Conservation (phyloP, 805 yeast species). For the Dipodascopsis uninucleata region DNA sequence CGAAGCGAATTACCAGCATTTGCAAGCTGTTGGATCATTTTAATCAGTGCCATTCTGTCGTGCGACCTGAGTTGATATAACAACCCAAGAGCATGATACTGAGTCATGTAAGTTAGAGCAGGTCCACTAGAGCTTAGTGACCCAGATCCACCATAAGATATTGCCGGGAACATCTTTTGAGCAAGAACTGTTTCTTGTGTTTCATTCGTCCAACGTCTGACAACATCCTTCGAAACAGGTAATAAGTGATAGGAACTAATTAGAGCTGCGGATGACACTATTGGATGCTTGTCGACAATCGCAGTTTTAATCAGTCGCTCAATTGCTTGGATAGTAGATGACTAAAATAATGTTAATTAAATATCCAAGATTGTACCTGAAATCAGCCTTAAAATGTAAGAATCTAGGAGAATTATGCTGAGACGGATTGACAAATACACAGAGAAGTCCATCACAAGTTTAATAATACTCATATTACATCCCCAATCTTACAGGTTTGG, state of each 20-base stretch:
- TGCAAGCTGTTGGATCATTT: constrained; percentile 75
- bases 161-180: constrained; percentile 45
- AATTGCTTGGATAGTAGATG: constrained; percentile 77
- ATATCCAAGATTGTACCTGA: neutral
- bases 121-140: constrained; percentile 36
- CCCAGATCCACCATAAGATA: constrained; percentile 20
- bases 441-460: no score
- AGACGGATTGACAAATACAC: no score
- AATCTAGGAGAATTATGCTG: no score
- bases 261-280: constrained; percentile 89
- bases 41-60: constrained; percentile 90
- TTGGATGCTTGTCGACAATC: constrained; percentile 84
- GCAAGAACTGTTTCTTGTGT: constrained; percentile 83
- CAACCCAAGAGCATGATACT: constrained; percentile 93
- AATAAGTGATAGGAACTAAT: constrained; percentile 81
- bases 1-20: constrained; percentile 49
- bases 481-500: no score
- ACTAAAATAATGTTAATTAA: constrained; percentile 5
- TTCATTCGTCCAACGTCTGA: constrained; percentile 90
- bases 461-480: no score
- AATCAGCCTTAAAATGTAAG: neutral
- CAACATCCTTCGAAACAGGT: constrained; percentile 86
- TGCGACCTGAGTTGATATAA: constrained; percentile 82
- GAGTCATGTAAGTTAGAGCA: constrained; percentile 74
- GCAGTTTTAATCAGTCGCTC: constrained; percentile 91